phyloP scores from a whole-genome alignment of 1,284 basidiomycete genomes.

The Ceratobasidium sp. region DNA sequence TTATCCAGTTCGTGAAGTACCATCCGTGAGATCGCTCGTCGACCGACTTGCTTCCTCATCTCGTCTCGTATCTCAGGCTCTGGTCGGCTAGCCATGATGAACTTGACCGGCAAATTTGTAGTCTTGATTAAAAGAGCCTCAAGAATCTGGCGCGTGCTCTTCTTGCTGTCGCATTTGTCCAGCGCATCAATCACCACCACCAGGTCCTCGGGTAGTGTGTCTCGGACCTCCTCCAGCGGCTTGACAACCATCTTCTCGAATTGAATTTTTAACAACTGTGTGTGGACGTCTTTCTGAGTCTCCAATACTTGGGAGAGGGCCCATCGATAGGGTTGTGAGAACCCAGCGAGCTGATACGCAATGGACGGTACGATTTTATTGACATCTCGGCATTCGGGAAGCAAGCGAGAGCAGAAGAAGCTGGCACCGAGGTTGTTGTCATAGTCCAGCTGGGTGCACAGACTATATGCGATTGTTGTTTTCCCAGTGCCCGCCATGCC shows the following conservation, averaged over 20 bases:
- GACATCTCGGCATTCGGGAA: neutral
- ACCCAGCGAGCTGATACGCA: neutral
- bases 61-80: neutral
- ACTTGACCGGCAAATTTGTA: neutral
- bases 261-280: neutral
- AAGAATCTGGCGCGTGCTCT: neutral
- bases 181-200: conserved; percentile 8
- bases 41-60: neutral
- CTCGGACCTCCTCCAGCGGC: neutral
- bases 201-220: neutral
- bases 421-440: neutral
- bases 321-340: neutral
- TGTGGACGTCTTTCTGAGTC: neutral
- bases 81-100: conserved; percentile 8
- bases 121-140: neutral
- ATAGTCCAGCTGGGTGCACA: neutral
- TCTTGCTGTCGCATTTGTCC: conserved; percentile 2
- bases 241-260: neutral
- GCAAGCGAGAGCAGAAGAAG: conserved; percentile 18
- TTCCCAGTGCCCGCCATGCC: too few relatives aligned
- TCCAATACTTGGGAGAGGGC: neutral
- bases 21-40: too few relatives aligned
- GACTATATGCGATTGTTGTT: conserved; percentile 6
- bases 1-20: conserved; percentile 17
- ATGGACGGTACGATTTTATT: neutral